These are phyloP conservation scores for Xerocomellus intermedius DNA, from an alignment of 768 basidiomycete species.

Conservation along the genomic window DNA sequence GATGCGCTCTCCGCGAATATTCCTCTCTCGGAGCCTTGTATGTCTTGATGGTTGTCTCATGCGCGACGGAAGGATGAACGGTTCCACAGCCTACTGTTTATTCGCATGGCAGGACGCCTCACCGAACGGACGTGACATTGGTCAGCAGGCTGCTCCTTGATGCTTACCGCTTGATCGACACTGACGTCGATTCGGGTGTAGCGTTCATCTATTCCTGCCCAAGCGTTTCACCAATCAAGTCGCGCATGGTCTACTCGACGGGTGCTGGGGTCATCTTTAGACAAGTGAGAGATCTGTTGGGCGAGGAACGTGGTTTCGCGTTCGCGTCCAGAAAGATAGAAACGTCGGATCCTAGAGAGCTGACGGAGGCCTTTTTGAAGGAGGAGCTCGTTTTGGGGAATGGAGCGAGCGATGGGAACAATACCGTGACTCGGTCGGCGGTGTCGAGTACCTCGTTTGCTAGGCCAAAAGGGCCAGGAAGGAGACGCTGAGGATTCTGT, in stretches of 20 bases:
- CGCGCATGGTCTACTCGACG: slow-evolving; percentile 88
- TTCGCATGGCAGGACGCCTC: slow-evolving; percentile 60
- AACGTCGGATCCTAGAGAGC: slow-evolving; percentile 74
- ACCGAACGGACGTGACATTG: slow-evolving; percentile 53
- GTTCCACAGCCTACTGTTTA: slow-evolving; percentile 50
- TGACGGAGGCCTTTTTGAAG: slow-evolving; percentile 62
- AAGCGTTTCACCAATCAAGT: slow-evolving; percentile 71
- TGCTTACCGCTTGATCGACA: background rate
- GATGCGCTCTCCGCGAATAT: slow-evolving; percentile 48
- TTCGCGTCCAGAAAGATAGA: slow-evolving; percentile 68
- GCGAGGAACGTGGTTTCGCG: slow-evolving; percentile 38
- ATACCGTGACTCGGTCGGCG: slow-evolving; percentile 14
- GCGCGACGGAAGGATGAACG: background rate
- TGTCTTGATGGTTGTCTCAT: slow-evolving; percentile 1
- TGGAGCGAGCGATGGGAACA: slow-evolving; percentile 2
- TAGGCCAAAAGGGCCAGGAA: slow-evolving; percentile 64
- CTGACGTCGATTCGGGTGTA: slow-evolving; percentile 29
- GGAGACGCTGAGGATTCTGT: slow-evolving; percentile 39
- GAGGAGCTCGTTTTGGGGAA: slow-evolving; percentile 48
- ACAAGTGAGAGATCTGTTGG: slow-evolving; percentile 52
- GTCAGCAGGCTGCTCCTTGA: slow-evolving; percentile 38
- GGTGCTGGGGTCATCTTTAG: slow-evolving; percentile 57
- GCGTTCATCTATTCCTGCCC: slow-evolving; percentile 95
- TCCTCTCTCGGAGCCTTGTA: slow-evolving; percentile 59
- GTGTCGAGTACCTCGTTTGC: slow-evolving; percentile 53